A percentile compares a stretch with the other conserved stretches of the same genome.
Conservation (phyloP, 257 asterid species). For the Solanum sitiens region DNA sequence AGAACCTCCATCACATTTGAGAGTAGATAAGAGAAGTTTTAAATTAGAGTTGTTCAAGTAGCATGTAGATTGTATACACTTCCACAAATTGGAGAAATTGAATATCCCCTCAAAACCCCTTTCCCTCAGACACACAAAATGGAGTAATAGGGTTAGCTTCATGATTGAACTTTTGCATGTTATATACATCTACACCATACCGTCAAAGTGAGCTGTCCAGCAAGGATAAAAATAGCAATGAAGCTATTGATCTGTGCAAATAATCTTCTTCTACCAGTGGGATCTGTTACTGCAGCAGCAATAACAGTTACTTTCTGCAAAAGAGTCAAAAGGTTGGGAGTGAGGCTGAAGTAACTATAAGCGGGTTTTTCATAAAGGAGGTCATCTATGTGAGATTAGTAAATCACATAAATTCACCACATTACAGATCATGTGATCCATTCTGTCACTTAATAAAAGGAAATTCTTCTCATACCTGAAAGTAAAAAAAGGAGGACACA, state of each 20-base stretch:
- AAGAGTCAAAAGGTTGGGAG: neutral
- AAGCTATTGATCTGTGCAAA: constrained; percentile 93
- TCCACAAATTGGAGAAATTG: neutral
- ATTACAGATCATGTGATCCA: neutral
- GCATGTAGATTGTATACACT: neutral
- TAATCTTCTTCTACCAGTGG: constrained; percentile 72
- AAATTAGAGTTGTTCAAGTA: neutral
- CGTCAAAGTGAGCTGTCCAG: constrained; percentile 87
- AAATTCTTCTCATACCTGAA: constrained; percentile 51
- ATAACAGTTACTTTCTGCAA: constrained; percentile 95
- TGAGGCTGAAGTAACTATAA: neutral
- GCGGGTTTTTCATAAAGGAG: neutral
- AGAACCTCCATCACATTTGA: neutral
- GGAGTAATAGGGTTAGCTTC: neutral
- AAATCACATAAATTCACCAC: neutral
- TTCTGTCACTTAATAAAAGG: neutral
- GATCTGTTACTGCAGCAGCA: constrained; percentile 61
- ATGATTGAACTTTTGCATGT: neutral
- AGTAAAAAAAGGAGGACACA: constrained; percentile 91
- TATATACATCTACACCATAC: constrained; percentile 26
- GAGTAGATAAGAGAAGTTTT: neutral
- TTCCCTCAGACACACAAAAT: neutral
- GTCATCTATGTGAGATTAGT: neutral
- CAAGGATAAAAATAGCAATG: constrained; percentile 91
- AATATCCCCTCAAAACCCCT: neutral